Conservation (phyloP, 75 land plant species). For the Selaginella moellendorffii region DNA sequence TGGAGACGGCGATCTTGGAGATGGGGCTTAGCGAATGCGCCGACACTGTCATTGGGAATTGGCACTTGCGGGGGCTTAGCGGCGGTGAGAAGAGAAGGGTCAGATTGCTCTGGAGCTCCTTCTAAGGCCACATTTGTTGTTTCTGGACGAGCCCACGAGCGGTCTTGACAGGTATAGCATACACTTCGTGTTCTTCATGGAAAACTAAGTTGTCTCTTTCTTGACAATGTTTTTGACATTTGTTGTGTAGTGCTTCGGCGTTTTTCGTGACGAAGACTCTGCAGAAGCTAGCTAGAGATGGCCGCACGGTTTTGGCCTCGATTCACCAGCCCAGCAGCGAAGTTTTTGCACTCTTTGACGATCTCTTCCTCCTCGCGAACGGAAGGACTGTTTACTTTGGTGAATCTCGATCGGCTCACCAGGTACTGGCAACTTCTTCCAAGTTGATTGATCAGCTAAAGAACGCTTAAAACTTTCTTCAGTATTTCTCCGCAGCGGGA, state of each 20-base stretch:
- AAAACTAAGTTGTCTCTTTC: too few species aligned
- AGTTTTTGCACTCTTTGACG: constrained; percentile 8
- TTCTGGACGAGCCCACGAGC: constrained; percentile 6
- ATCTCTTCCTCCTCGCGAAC: constrained; percentile 5
- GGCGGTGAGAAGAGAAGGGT: neutral
- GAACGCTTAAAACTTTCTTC: too few species aligned
- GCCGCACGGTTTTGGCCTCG: neutral
- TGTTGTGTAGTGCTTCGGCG: constrained; percentile 2
- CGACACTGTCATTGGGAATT: neutral
- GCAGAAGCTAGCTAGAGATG: constrained; percentile 3
- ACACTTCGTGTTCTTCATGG: too few species aligned
- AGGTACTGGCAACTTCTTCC: too few species aligned
- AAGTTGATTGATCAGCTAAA: too few species aligned
- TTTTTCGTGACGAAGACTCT: constrained; percentile 3
- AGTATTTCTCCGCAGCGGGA: constrained; percentile 8
- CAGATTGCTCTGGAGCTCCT: constrained; percentile 9
- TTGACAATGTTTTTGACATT: too few species aligned
- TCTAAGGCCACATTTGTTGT: neutral
- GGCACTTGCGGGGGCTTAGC: constrained; percentile 1
- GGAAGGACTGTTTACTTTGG: constrained; percentile 9
- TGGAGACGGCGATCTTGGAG: constrained; percentile 3
- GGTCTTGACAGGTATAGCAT: constrained; percentile 6
- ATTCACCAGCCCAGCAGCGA: constrained; percentile 10
- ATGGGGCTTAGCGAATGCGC: constrained; percentile 5
- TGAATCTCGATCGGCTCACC: constrained; percentile 5